Conservation (phyloP, 2,329 filamentous ascomycete species). For the Fusarium lateritium region DNA sequence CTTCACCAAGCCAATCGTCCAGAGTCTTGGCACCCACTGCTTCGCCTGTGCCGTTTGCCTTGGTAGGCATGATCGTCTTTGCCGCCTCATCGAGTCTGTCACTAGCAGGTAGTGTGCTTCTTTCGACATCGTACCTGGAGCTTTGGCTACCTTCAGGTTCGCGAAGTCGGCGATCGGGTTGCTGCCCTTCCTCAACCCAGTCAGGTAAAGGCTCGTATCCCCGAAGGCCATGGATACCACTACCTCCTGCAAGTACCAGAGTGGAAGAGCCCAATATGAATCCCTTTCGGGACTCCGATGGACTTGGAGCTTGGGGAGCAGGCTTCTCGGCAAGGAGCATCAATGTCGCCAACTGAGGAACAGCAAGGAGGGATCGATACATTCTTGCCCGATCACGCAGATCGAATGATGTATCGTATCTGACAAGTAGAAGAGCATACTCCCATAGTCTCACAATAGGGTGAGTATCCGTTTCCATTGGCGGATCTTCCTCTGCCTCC, state of each 20-base stretch:
- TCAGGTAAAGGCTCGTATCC: constrained; percentile 86
- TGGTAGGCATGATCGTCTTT: constrained; percentile 56
- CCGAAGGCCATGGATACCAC: constrained; percentile 78
- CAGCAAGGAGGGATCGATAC: constrained; percentile 86
- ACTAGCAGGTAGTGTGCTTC: constrained; percentile 67
- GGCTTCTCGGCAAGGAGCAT: constrained; percentile 95
- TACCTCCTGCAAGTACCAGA: constrained; percentile 84
- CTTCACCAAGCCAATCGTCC: constrained; percentile 92
- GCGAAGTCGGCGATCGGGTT: constrained; percentile 83
- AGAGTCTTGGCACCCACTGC: constrained; percentile 79
- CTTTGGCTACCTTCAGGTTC: constrained; percentile 65
- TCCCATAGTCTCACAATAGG: constrained; percentile 85
- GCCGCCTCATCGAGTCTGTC: constrained; percentile 74
- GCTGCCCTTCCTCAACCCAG: constrained; percentile 85
- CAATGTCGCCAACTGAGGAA: constrained; percentile 89
- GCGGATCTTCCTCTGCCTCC: constrained; percentile 52
- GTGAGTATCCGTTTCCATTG: constrained; percentile 63
- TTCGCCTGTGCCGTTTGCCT: constrained; percentile 67
- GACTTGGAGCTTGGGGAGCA: constrained; percentile 89
- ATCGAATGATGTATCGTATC: constrained; percentile 96
- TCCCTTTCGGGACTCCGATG: constrained; percentile 84
- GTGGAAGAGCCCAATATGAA: constrained; percentile 88
- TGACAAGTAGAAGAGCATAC: constrained; percentile 85
- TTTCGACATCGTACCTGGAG: constrained; percentile 53
- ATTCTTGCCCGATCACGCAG: constrained; percentile 91